Conservation (phyloP, 2,329 filamentous ascomycete species). For the Calonectria naviculata region DNA sequence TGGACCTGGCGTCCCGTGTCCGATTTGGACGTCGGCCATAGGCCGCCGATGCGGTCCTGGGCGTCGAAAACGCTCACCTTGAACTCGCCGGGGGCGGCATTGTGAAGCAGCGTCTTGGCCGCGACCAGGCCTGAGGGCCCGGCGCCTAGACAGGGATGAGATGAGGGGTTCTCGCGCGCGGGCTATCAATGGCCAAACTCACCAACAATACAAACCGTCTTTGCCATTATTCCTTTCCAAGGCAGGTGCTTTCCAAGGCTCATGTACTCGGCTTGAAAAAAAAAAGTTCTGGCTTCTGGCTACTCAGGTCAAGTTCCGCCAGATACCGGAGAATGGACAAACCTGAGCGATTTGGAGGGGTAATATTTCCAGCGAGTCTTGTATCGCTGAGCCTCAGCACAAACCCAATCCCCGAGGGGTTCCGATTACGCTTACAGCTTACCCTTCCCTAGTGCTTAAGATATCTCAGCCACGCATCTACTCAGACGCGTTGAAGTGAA, state of each 20-base stretch:
- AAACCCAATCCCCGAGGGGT: not conserved
- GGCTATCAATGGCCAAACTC: constrained; percentile 15
- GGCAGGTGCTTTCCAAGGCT: constrained; percentile 23
- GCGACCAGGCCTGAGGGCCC: constrained; percentile 76
- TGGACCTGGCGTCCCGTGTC: constrained; percentile 67
- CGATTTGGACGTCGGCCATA: constrained; percentile 73
- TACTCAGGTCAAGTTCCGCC: constrained; percentile 3
- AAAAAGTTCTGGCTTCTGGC: too few relatives aligned
- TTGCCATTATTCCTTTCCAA: constrained; percentile 45
- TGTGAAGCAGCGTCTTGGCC: constrained; percentile 78
- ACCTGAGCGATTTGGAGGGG: constrained; percentile 39
- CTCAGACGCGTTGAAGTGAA: not conserved
- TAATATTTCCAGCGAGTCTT: constrained; percentile 4
- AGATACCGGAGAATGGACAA: constrained; percentile 1
- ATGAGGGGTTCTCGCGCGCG: not conserved
- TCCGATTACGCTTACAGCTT: not conserved
- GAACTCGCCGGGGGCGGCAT: constrained; percentile 66
- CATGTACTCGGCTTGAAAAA: constrained; percentile 28
- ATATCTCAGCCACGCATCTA: not conserved
- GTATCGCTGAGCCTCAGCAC: not conserved
- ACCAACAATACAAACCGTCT: constrained; percentile 56
- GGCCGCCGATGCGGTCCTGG: constrained; percentile 74
- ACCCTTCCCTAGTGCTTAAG: not conserved
- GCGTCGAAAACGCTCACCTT: constrained; percentile 78
- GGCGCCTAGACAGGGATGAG: constrained; percentile 60